Evolutionary conservation across 441 rosid genomes (phyloP).

Genomic region (Corymbia calophylla): DNA sequence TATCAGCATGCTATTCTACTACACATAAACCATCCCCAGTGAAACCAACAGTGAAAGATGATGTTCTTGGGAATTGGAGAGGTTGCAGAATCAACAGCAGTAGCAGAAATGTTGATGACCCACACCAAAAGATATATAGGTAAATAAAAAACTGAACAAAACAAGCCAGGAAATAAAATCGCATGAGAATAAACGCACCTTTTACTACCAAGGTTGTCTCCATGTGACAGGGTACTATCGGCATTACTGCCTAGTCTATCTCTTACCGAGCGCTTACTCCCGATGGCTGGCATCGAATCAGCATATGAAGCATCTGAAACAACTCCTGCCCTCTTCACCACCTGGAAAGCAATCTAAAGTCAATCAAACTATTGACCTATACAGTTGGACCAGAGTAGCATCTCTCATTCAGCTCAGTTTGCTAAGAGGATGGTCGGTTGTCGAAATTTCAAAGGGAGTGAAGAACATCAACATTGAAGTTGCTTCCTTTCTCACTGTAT

Average conservation of each 20-base stretch:
- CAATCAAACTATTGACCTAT: not conserved
- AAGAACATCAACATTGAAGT: not conserved
- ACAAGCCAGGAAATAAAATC: not conserved
- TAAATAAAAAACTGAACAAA: not conserved
- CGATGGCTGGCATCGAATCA: conserved; percentile 28
- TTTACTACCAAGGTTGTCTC: conserved; percentile 34
- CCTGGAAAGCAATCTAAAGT: conserved; percentile 28
- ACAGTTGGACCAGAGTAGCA: not conserved
- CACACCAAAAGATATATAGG: not conserved
- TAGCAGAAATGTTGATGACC: not conserved
- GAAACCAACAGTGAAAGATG: not conserved
- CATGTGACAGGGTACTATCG: conserved; percentile 24
- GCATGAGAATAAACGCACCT: conserved; percentile 29
- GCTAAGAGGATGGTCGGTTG: not conserved
- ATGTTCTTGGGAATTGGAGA: not conserved
- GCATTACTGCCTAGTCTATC: conserved; percentile 67
- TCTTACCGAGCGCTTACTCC: conserved; percentile 70
- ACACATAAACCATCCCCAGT: not conserved
- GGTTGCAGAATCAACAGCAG: not conserved
- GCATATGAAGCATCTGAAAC: conserved; percentile 23
- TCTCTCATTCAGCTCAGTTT: not conserved
- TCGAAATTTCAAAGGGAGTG: not conserved
- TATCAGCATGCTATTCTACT: not conserved
- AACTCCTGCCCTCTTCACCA: conserved; percentile 60
- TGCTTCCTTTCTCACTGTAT: not conserved